Conservation (phyloP, 1,284 basidiomycete genomes). For the Moniliophthora roreri region DNA sequence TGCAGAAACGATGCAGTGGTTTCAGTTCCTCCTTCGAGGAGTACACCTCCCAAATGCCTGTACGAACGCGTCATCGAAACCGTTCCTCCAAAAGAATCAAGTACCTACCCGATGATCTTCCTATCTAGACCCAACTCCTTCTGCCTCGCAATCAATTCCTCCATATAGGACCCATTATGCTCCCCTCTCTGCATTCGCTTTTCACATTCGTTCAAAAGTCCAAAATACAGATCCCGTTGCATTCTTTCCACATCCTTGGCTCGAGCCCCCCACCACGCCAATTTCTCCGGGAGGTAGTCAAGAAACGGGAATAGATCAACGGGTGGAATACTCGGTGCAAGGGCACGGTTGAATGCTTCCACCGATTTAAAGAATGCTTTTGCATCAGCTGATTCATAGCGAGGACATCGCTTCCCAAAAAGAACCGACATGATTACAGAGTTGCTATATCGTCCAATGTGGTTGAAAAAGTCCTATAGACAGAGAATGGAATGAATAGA, state of each 20-base stretch:
- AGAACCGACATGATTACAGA: neutral
- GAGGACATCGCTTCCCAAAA: neutral
- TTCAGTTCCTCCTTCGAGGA: conserved; percentile 21
- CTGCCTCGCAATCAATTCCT: conserved; percentile 6
- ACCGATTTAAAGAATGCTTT: conserved; percentile 11
- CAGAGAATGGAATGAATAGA: too few relatives aligned
- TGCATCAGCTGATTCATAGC: conserved; percentile 7
- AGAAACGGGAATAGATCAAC: conserved; percentile 29
- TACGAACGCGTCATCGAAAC: neutral
- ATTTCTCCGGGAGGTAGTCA: conserved; percentile 26
- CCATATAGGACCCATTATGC: conserved; percentile 12
- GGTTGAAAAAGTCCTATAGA: too few relatives aligned
- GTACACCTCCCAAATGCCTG: conserved; percentile 21
- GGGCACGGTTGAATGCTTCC: conserved; percentile 15
- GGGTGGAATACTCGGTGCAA: conserved; percentile 26
- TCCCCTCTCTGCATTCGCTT: conserved; percentile 5
- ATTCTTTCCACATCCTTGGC: conserved; percentile 17
- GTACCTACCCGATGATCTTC: conserved; percentile 11
- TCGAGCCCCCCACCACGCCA: conserved; percentile 25
- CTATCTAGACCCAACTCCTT: conserved; percentile 10
- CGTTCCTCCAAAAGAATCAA: neutral
- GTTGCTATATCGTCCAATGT: too few relatives aligned
- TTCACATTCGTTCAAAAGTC: conserved; percentile 9
- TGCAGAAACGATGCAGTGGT: conserved; percentile 18
- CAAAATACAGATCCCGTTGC: conserved; percentile 23